Evolutionary conservation across 148 eudicot genomes (phyloP).

Genomic region (Fagopyrum homotropicum): DNA sequence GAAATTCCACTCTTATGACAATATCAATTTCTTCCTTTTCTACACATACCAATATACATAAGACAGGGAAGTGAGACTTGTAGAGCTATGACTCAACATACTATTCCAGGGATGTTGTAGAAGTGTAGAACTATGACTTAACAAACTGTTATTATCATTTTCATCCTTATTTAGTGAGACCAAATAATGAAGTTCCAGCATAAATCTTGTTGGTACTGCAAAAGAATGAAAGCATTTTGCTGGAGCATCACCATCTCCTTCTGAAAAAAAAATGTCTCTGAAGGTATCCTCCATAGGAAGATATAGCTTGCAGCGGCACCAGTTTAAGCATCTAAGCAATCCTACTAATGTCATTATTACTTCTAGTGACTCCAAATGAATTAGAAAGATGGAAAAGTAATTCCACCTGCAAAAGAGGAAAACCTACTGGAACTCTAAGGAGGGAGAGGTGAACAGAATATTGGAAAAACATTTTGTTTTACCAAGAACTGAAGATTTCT

Average conservation of each 20-base stretch:
- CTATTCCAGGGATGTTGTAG: not conserved
- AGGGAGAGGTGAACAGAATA: slow-evolving; percentile 1
- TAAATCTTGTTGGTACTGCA: slow-evolving; percentile 3
- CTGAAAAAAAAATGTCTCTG: not conserved
- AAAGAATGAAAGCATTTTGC: slow-evolving; percentile 4
- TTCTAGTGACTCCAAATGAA: not conserved
- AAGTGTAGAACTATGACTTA: not conserved
- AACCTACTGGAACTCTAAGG: not conserved
- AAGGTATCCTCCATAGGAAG: not conserved
- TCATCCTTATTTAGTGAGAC: not conserved
- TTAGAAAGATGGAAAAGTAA: not conserved
- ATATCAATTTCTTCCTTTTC: not conserved
- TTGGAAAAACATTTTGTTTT: not conserved
- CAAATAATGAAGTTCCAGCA: not conserved
- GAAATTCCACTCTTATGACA: not conserved
- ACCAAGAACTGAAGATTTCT: not conserved
- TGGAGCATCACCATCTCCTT: not conserved
- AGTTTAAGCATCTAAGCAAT: not conserved
- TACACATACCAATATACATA: not conserved
- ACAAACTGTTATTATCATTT: not conserved
- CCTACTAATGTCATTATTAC: not conserved
- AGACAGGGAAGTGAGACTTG: not conserved
- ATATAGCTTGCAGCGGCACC: not conserved
- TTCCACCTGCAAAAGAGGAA: not conserved
- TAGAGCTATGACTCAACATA: not conserved